Percentiles rank a stretch among this genome's conserved stretches.
Conservation (phyloP, 2,329 filamentous ascomycete genomes). For the Epichloe uncinata region DNA sequence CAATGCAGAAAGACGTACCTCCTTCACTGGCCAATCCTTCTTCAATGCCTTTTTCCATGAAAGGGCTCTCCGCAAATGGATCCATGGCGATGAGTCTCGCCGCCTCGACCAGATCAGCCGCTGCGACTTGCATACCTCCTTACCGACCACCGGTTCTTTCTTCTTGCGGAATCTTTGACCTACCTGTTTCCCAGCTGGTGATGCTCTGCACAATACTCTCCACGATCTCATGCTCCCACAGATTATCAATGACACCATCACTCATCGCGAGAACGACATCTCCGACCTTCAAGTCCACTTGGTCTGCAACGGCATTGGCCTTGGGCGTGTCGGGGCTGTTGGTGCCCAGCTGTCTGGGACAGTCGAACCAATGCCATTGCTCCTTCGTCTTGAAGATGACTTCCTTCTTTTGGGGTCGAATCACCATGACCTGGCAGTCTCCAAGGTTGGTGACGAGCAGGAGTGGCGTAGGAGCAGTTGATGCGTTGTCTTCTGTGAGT, state of each 20-base stretch:
- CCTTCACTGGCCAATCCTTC: constrained; percentile 89
- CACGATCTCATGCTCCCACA: constrained; percentile 92
- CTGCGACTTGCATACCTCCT: constrained; percentile 69
- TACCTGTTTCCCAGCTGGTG: constrained; percentile 57
- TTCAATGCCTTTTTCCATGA: constrained; percentile 94
- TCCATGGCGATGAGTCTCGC: constrained; percentile 75
- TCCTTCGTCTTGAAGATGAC: constrained; percentile 79
- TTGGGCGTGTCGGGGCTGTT: constrained; percentile 83
- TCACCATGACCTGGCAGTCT: constrained; percentile 79
- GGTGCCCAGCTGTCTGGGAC: constrained; percentile 84
- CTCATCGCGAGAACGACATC: constrained; percentile 88
- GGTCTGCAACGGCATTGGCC: constrained; percentile 61
- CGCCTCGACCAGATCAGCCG: constrained; percentile 69
- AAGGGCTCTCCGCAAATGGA: constrained; percentile 91
- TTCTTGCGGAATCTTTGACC: constrained; percentile 26
- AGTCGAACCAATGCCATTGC: constrained; percentile 99
- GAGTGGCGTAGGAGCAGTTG: constrained; percentile 37
- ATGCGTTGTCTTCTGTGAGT: constrained; percentile 21
- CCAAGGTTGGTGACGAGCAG: constrained; percentile 87
- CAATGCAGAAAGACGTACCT: constrained; percentile 40
- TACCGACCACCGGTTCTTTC: constrained; percentile 41
- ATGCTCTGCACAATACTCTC: constrained; percentile 61
- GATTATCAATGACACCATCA: constrained; percentile 90
- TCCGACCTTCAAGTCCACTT: constrained; percentile 63
- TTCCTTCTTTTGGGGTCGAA: constrained; percentile 56